Conservation (phyloP, 2,329 filamentous ascomycete species). For the Zalaria obscura region DNA sequence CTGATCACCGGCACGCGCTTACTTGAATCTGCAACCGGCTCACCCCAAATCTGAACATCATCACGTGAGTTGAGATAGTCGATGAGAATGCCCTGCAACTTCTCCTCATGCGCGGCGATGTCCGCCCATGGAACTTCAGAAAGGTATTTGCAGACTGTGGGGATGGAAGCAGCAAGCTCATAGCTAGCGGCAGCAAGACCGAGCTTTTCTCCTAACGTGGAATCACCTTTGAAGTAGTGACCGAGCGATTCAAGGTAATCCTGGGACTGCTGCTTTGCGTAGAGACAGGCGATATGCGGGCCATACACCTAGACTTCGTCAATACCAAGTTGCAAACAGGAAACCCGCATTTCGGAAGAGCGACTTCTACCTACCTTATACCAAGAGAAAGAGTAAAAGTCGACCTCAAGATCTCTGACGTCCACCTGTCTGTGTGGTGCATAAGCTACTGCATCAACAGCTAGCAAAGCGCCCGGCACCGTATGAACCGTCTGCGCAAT, state of each 20-base stretch:
- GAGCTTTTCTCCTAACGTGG: constrained; percentile 51
- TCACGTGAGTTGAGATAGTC: constrained; percentile 40
- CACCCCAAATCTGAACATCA: constrained; percentile 46
- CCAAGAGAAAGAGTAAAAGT: constrained; percentile 69
- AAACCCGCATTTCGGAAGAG: neutral
- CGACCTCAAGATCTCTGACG: constrained; percentile 52
- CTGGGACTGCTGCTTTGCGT: constrained; percentile 45
- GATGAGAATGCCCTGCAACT: constrained; percentile 44
- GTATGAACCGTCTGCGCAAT: constrained; percentile 41
- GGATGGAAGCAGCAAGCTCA: constrained; percentile 51
- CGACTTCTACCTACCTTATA: constrained; percentile 42
- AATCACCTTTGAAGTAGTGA: constrained; percentile 51
- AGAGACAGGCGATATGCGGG: constrained; percentile 59
- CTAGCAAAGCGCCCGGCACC: constrained; percentile 44
- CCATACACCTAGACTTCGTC: constrained; percentile 45
- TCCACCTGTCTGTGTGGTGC: constrained; percentile 60
- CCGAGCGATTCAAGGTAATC: constrained; percentile 41
- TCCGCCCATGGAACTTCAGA: constrained; percentile 29
- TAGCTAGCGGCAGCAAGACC: constrained; percentile 57
- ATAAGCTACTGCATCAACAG: constrained; percentile 64
- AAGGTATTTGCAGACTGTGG: constrained; percentile 44
- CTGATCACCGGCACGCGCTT: constrained; percentile 52
- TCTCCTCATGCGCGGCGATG: constrained; percentile 45
- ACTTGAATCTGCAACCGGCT: constrained; percentile 30
- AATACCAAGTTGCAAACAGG: neutral